phyloP scores from a whole-genome alignment of 2,329 filamentous ascomycete species.

The Seiridium unicorne region DNA sequence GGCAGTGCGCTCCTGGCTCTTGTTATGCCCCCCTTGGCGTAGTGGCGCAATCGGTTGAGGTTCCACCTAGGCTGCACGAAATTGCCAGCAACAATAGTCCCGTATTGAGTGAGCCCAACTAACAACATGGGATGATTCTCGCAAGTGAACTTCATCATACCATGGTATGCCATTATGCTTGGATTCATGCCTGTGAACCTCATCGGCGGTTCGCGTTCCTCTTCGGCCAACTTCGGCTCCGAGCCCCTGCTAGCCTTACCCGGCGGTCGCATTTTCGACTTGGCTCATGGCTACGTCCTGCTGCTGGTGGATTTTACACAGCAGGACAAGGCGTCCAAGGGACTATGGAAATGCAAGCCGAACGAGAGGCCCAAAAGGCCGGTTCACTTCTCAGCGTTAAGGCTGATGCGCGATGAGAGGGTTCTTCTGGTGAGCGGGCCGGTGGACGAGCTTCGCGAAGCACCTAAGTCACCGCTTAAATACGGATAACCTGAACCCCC shows the following conservation, averaged over 20 bases:
- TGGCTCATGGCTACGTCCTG: background rate
- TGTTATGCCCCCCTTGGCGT: no score
- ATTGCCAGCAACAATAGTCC: no score
- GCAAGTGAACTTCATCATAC: background rate
- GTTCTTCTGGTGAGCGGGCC: background rate
- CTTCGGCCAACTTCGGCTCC: background rate
- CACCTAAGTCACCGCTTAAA: background rate
- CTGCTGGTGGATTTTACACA: background rate
- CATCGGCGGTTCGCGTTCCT: background rate
- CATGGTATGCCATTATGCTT: background rate
- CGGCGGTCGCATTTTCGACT: background rate
- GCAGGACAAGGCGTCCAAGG: constrained; percentile 7
- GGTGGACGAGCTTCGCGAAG: constrained; percentile 6
- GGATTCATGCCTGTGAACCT: background rate
- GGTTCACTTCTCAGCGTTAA: constrained; percentile 3
- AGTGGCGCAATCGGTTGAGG: no score
- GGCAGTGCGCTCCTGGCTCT: no score
- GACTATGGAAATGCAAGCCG: background rate
- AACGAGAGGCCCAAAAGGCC: background rate
- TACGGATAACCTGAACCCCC: background rate
- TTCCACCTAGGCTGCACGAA: no score
- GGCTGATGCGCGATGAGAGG: background rate
- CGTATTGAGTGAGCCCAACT: no score
- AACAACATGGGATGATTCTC: no score
- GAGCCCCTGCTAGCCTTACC: background rate